Conservation (phyloP, 495 filamentous ascomycete genomes). For the Daldinia decipiens region DNA sequence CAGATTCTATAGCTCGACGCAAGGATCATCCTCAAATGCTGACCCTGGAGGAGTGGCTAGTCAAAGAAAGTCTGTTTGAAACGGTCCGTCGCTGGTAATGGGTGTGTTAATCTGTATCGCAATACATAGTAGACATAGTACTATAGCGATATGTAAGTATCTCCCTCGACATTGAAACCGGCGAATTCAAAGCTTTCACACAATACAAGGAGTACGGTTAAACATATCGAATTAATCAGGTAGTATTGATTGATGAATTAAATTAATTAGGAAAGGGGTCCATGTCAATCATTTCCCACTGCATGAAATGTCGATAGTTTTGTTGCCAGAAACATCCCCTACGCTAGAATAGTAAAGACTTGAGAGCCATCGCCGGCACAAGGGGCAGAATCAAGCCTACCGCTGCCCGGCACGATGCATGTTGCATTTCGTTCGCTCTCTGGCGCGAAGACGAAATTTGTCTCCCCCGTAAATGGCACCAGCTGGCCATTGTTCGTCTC, state of each 20-base stretch:
- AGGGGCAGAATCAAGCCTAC: conserved; percentile 53
- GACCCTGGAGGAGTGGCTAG: conserved; percentile 57
- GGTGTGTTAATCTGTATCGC: not conserved
- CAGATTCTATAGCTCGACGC: conserved; percentile 53
- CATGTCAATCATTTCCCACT: not conserved
- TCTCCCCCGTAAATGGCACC: conserved; percentile 54
- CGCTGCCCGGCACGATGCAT: conserved; percentile 55
- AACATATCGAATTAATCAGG: not conserved
- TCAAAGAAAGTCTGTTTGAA: conserved; percentile 52
- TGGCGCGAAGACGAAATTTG: conserved; percentile 56
- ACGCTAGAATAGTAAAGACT: conserved; percentile 57
- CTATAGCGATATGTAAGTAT: not conserved
- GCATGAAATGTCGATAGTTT: not conserved
- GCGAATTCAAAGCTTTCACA: not conserved
- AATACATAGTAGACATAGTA: not conserved
- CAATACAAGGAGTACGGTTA: not conserved
- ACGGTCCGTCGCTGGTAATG: conserved; percentile 21
- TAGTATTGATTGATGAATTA: not conserved
- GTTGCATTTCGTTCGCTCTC: conserved; percentile 51
- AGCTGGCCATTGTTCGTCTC: conserved; percentile 55
- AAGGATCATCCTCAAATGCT: conserved; percentile 51
- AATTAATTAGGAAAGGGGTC: not conserved
- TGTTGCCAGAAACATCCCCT: conserved; percentile 1
- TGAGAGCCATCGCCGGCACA: conserved; percentile 57
- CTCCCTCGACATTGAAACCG: not conserved